Evolutionary conservation across 2,329 filamentous ascomycete species (phyloP).

Genomic region (Exophiala xenobiotica): DNA sequence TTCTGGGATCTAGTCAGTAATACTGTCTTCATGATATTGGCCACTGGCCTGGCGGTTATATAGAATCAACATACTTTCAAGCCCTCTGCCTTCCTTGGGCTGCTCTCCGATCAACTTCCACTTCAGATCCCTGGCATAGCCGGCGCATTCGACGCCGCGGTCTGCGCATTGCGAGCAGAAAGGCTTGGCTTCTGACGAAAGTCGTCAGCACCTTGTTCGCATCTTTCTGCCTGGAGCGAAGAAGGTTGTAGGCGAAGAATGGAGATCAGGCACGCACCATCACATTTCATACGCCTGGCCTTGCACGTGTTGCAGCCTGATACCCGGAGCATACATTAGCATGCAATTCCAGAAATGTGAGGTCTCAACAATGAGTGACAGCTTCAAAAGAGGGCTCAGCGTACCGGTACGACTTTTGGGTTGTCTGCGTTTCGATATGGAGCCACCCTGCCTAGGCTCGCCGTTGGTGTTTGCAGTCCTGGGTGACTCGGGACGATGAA

Average conservation of each 20-base stretch:
- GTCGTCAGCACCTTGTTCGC: neutral
- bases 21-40: neutral
- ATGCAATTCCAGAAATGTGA: neutral
- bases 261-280: neutral
- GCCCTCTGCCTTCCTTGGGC: neutral
- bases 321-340: neutral
- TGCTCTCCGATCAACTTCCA: constrained; percentile 4
- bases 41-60: neutral
- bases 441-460: neutral
- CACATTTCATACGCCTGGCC: constrained; percentile 7
- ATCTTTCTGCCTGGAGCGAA: neutral
- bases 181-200: constrained; percentile 6
- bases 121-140: constrained; percentile 2
- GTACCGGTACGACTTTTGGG: constrained; percentile 6
- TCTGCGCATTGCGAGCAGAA: neutral
- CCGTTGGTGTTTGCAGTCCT: neutral
- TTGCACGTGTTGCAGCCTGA: constrained; percentile 7
- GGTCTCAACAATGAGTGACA: neutral
- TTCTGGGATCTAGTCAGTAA: neutral
- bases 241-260: neutral
- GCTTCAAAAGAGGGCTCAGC: neutral
- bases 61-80: neutral
- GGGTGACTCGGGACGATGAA: neutral
- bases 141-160: constrained; percentile 3
- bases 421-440: constrained; percentile 3